These are phyloP conservation scores for Babesia sp. DNA, from an alignment of 169 alveolate species.

Conservation along the genomic window DNA sequence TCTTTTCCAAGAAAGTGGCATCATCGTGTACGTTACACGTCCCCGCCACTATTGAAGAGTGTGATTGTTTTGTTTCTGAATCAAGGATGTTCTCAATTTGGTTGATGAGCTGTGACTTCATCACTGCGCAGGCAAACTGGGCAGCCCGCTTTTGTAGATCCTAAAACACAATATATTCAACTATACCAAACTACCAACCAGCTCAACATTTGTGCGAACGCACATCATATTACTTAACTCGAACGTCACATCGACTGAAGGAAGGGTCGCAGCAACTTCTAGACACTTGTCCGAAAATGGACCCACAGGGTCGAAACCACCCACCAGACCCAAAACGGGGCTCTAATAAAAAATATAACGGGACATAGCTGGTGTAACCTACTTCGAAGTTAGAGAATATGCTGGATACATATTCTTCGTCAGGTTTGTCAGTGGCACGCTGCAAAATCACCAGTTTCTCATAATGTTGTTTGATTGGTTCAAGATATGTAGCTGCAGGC, in stretches of 20 bases:
- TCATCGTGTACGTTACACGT: conserved; percentile 69
- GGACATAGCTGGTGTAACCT: neutral
- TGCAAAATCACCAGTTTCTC: conserved; percentile 53
- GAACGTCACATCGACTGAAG: conserved; percentile 27
- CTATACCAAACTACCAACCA: conserved; percentile 1
- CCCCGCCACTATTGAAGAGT: conserved; percentile 64
- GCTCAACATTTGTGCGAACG: conserved; percentile 47
- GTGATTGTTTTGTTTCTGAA: conserved; percentile 73
- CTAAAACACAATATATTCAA: neutral
- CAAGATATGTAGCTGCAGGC: conserved; percentile 51
- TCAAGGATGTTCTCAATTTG: conserved; percentile 78
- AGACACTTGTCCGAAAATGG: conserved; percentile 59
- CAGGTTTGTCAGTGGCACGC: conserved; percentile 43
- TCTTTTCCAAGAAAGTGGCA: conserved; percentile 66
- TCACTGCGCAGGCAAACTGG: conserved; percentile 73
- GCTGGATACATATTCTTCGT: conserved; percentile 26
- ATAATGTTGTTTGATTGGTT: conserved; percentile 45
- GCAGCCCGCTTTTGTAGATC: conserved; percentile 72
- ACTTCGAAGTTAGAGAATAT: conserved; percentile 34
- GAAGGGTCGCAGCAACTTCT: conserved; percentile 9
- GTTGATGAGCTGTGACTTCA: conserved; percentile 71
- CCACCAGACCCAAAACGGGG: conserved; percentile 46
- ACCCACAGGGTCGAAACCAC: conserved; percentile 55
- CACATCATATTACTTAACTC: conserved; percentile 38
- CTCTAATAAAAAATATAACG: conserved; percentile 10